Conservation (phyloP, 768 basidiomycete species). For the Ramaria sp. region DNA sequence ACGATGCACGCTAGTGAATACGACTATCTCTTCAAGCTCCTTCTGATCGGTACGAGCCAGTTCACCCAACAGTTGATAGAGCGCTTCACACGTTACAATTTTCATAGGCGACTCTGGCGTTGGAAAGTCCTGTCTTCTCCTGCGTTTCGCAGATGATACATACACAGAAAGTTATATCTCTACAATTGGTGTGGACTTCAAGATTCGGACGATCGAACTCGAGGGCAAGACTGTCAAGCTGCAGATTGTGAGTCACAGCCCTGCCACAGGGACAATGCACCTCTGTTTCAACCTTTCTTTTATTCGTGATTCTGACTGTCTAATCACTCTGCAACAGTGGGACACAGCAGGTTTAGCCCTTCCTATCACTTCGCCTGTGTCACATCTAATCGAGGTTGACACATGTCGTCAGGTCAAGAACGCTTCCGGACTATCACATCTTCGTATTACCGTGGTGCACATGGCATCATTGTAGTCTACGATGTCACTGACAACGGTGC, state of each 20-base stretch:
- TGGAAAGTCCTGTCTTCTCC: slow-evolving; percentile 88
- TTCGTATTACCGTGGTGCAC: slow-evolving; percentile 98
- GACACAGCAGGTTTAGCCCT: slow-evolving; percentile 76
- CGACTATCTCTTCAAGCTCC: slow-evolving; percentile 93
- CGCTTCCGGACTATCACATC: slow-evolving; percentile 98
- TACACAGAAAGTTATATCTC: slow-evolving; percentile 97
- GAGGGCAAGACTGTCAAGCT: slow-evolving; percentile 98
- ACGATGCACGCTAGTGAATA: slow-evolving; percentile 88
- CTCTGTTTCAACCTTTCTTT: no score
- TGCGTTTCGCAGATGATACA: slow-evolving; percentile 92
- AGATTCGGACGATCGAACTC: slow-evolving; percentile 97
- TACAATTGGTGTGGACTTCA: slow-evolving; percentile 98
- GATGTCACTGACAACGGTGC: slow-evolving; percentile 90
- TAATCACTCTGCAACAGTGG: slow-evolving; percentile 49
- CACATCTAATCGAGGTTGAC: neutral
- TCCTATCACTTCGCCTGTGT: neutral
- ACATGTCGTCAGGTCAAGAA: slow-evolving; percentile 67
- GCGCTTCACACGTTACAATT: neutral
- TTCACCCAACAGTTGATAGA: neutral
- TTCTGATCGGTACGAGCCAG: slow-evolving; percentile 53
- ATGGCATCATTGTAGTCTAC: slow-evolving; percentile 98
- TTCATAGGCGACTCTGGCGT: slow-evolving; percentile 73
- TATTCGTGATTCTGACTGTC: neutral
- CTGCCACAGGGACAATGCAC: neutral
- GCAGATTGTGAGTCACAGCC: slow-evolving; percentile 85